Percentiles rank a stretch among this genome's conserved stretches.
Evolutionary conservation across 2,329 filamentous ascomycete species (phyloP).

Genomic region (Camillea tinctor): DNA sequence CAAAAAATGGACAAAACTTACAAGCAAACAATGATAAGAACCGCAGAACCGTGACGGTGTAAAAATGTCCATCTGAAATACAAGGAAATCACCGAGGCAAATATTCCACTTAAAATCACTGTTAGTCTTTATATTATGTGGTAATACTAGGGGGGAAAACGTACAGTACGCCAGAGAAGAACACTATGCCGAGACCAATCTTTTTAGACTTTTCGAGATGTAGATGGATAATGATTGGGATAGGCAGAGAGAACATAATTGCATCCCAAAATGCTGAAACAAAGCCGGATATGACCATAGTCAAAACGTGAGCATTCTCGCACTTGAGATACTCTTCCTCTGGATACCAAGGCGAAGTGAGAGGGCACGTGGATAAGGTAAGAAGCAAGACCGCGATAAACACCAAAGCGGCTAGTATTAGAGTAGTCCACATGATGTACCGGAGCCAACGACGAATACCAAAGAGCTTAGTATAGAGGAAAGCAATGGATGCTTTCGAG

Average conservation of each 20-base stretch:
- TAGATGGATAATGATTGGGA: slow-evolving; percentile 1
- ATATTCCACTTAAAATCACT: no score
- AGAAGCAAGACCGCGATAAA: slow-evolving; percentile 1
- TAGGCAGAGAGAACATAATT: slow-evolving; percentile 4
- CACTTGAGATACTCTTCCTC: no score
- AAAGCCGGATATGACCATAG: slow-evolving; percentile 1
- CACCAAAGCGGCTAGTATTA: not conserved
- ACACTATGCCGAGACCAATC: slow-evolving; percentile 3
- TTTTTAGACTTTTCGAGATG: slow-evolving; percentile 5
- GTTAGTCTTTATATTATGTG: no score
- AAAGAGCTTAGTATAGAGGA: slow-evolving; percentile 6
- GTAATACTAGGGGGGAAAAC: not conserved
- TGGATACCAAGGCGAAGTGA: not conserved
- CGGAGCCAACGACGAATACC: slow-evolving; percentile 3
- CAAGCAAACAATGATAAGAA: no score
- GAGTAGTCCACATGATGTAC: not conserved
- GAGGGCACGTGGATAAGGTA: not conserved
- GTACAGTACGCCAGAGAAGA: slow-evolving; percentile 6
- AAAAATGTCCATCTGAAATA: no score
- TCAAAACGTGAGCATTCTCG: not conserved
- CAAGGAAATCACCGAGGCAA: no score
- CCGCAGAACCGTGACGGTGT: no score
- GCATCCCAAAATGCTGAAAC: slow-evolving; percentile 1
- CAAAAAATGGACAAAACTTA: no score
- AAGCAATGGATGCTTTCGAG: slow-evolving; percentile 3